Conservation (phyloP, 1,284 basidiomycete genomes). For the Cryptococcus floricola region DNA sequence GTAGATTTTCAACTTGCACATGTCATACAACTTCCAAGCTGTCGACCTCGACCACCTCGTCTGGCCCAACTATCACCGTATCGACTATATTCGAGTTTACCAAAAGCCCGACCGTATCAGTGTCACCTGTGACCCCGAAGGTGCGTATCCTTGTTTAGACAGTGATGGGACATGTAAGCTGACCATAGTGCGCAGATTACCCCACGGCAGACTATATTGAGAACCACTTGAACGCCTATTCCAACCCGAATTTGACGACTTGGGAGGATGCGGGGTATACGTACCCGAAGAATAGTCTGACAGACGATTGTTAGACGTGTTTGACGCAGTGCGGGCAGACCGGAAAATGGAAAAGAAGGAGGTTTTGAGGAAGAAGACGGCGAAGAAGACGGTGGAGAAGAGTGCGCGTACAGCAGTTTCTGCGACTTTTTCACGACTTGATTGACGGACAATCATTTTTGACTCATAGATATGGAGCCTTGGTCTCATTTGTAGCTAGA, state of each 20-base stretch:
- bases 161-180: neutral
- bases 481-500: no score
- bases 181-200: constrained; percentile 23
- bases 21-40: constrained; percentile 50
- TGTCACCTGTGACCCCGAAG: constrained; percentile 43
- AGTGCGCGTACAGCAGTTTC: no score
- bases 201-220: constrained; percentile 46
- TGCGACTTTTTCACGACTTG: no score
- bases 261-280: constrained; percentile 33
- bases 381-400: no score
- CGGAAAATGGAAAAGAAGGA: no score
- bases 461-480: no score
- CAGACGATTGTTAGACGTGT: no score
- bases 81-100: constrained; percentile 53
- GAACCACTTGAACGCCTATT: constrained; percentile 35
- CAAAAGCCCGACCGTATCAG: constrained; percentile 48
- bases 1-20: constrained; percentile 33
- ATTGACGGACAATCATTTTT: no score
- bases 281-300: neutral
- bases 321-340: no score
- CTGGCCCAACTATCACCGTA: constrained; percentile 50
- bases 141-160: constrained; percentile 8
- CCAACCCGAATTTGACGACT: constrained; percentile 47
- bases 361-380: no score
- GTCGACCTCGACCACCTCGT: constrained; percentile 46